These are phyloP conservation scores for Teunomyces cretensis DNA, from an alignment of 805 yeast genomes.

Conservation along the genomic window DNA sequence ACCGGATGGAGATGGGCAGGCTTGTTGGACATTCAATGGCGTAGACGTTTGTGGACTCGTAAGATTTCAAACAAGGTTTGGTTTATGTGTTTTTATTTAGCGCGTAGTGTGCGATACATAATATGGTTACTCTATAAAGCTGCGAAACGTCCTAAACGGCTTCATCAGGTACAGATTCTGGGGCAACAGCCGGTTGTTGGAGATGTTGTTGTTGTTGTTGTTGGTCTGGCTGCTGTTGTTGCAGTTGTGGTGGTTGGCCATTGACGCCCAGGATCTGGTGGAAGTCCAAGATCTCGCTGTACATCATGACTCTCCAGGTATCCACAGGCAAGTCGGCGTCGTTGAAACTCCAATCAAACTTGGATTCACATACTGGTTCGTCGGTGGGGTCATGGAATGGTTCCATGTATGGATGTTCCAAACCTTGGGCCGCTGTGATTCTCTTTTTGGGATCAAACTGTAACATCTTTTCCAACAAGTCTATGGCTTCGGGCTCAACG, in stretches of 20 bases:
- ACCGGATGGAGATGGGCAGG: not conserved
- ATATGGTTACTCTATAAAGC: not conserved
- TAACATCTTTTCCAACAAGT: constrained; percentile 82
- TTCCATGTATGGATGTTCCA: constrained; percentile 85
- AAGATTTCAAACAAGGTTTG: not conserved
- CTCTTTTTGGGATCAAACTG: constrained; percentile 94
- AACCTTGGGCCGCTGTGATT: constrained; percentile 87
- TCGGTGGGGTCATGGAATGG: constrained; percentile 97
- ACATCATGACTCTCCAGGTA: constrained; percentile 99
- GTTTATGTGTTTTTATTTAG: not conserved
- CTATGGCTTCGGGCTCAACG: constrained; percentile 84
- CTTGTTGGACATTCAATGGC: not conserved
- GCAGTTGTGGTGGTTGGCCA: constrained; percentile 2
- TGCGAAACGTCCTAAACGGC: not conserved
- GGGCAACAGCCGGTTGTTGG: not conserved
- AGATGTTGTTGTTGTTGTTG: not conserved
- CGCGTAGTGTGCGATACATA: not conserved
- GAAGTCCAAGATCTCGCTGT: constrained; percentile 92
- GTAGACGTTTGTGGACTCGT: too few species aligned
- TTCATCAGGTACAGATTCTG: not conserved
- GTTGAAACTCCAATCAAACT: constrained; percentile 97
- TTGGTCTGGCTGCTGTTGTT: not conserved
- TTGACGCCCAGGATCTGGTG: constrained; percentile 72
- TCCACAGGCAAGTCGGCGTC: constrained; percentile 97
- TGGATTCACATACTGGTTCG: constrained; percentile 90